A percentile compares a stretch with the other conserved stretches of the same genome.
These are phyloP conservation scores for Eutrema yunnanense DNA, from an alignment of 345 rosid genomes.

Conservation along the genomic window DNA sequence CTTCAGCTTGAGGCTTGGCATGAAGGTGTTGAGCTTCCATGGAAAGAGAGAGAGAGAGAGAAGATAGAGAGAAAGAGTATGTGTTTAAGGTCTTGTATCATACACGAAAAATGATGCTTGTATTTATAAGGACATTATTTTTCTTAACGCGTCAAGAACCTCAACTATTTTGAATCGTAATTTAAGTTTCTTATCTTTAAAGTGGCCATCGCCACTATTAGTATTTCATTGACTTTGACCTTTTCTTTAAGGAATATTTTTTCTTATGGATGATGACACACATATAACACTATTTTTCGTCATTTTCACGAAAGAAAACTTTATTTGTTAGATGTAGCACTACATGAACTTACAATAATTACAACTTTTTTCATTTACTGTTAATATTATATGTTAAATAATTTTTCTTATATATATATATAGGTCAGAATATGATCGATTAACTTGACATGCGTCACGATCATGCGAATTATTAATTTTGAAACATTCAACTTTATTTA, in stretches of 20 bases:
- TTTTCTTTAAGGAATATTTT: not conserved
- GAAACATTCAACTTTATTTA: no score
- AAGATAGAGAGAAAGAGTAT: not conserved
- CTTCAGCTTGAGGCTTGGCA: conserved; percentile 15
- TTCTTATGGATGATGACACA: not conserved
- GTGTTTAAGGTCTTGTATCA: not conserved
- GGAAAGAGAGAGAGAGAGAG: not conserved
- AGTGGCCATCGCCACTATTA: not conserved
- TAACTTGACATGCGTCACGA: no score
- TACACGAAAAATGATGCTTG: not conserved
- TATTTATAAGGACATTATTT: conserved; percentile 13
- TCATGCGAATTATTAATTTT: no score
- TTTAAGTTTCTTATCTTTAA: not conserved
- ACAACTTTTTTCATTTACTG: no score
- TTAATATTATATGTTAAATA: no score
- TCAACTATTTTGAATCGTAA: not conserved
- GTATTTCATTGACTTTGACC: not conserved
- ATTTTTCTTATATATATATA: no score
- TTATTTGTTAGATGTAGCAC: no score
- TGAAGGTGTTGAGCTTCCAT: conserved; percentile 28
- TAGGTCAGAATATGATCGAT: no score
- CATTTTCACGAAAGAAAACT: not conserved
- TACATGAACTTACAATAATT: not conserved
- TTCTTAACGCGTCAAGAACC: not conserved
- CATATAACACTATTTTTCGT: not conserved